phyloP scores from a whole-genome alignment of 495 filamentous ascomycete species.

The Tricharina praecox region DNA sequence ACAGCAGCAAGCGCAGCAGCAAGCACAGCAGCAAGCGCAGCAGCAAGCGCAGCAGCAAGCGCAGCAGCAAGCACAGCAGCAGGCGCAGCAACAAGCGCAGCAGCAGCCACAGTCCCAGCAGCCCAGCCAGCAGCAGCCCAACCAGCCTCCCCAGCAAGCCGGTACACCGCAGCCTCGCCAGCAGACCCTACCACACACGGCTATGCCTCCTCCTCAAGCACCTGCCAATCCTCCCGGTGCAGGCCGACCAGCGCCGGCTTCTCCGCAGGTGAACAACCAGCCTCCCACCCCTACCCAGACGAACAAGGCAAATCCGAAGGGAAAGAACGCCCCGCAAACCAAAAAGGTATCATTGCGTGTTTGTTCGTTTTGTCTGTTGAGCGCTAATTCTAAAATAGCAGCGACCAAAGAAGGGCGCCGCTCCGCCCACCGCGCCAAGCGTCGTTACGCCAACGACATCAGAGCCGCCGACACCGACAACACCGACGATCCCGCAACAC shows the following conservation, averaged over 20 bases:
- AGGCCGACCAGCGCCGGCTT: slow-evolving; percentile 52
- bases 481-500: slow-evolving; percentile 73
- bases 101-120: slow-evolving; percentile 39
- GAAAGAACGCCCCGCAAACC: slow-evolving; percentile 49
- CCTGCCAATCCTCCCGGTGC: slow-evolving; percentile 43
- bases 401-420: slow-evolving; percentile 45
- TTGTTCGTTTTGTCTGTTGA: slow-evolving; percentile 22
- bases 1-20: slow-evolving; percentile 21
- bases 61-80: slow-evolving; percentile 34
- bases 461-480: slow-evolving; percentile 64
- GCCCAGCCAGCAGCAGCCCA: slow-evolving; percentile 39
- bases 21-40: slow-evolving; percentile 30
- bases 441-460: slow-evolving; percentile 55
- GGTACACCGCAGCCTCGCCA: slow-evolving; percentile 53
- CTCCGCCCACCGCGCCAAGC: slow-evolving; percentile 59
- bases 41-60: slow-evolving; percentile 45
- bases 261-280: slow-evolving; percentile 57
- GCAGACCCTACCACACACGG: slow-evolving; percentile 28
- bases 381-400: slow-evolving; percentile 54
- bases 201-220: slow-evolving; percentile 82
- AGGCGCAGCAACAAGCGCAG: slow-evolving; percentile 24
- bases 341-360: slow-evolving; percentile 50
- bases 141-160: slow-evolving; percentile 44
- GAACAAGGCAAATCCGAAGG: slow-evolving; percentile 62
- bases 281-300: slow-evolving; percentile 73